Evolutionary conservation across 768 basidiomycete genomes (phyloP).

Genomic region (Ephemerocybe angulata): DNA sequence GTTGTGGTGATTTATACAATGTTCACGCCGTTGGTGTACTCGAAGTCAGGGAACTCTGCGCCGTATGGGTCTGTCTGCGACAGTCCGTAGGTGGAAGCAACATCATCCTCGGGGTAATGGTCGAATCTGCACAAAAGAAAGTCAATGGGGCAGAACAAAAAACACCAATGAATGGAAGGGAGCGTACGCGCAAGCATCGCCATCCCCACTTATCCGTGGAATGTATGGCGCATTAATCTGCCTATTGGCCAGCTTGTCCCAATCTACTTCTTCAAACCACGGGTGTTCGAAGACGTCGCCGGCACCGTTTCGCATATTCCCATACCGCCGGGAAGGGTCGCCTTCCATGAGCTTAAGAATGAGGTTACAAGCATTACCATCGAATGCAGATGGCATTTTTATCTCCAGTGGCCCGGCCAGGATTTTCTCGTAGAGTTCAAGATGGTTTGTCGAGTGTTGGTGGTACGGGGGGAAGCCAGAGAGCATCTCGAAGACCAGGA

Average conservation of each 20-base stretch:
- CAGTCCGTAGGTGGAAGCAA: slow-evolving; percentile 54
- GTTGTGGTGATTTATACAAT: too few species aligned
- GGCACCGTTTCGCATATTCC: slow-evolving; percentile 84
- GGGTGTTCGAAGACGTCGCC: slow-evolving; percentile 89
- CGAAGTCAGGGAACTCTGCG: slow-evolving; percentile 71
- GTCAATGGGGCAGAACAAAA: neutral
- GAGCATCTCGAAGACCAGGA: slow-evolving; percentile 97
- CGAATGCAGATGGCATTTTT: slow-evolving; percentile 71
- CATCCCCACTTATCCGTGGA: slow-evolving; percentile 87
- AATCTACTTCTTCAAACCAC: slow-evolving; percentile 95
- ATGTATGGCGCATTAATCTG: slow-evolving; percentile 96
- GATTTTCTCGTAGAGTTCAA: slow-evolving; percentile 90
- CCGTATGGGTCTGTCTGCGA: slow-evolving; percentile 61
- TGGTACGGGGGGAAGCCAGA: slow-evolving; percentile 95
- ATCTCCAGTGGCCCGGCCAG: slow-evolving; percentile 68
- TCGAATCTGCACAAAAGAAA: slow-evolving; percentile 55
- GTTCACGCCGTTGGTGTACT: too few species aligned
- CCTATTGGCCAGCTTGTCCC: slow-evolving; percentile 72
- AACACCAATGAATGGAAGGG: neutral
- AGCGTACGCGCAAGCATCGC: slow-evolving; percentile 90
- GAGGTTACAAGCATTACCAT: slow-evolving; percentile 78
- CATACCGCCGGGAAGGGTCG: slow-evolving; percentile 84
- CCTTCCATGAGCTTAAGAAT: slow-evolving; percentile 88
- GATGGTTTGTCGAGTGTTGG: slow-evolving; percentile 77
- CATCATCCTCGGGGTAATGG: slow-evolving; percentile 73